Evolutionary conservation across 164 flowering plant species (phyloP).

Genomic region (Stephania yunnanensis): DNA sequence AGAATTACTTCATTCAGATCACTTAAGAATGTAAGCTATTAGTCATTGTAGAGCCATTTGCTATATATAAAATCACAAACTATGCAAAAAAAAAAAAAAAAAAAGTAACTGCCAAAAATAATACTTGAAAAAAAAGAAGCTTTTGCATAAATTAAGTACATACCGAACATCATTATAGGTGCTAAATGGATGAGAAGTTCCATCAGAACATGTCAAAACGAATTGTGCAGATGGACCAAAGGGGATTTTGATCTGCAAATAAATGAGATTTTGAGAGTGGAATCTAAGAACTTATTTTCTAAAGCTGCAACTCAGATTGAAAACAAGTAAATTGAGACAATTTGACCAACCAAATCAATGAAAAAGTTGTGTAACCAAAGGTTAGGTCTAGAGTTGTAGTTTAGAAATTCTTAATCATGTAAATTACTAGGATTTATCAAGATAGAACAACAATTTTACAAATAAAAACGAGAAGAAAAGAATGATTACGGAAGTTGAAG

Average conservation of each 20-base stretch:
- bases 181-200: constrained; percentile 66
- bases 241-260: constrained; percentile 77
- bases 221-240: constrained; percentile 73
- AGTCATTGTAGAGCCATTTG: too few species aligned
- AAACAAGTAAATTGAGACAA: background rate
- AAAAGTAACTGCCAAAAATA: too few species aligned
- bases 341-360: background rate
- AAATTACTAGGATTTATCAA: background rate
- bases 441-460: background rate
- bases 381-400: background rate
- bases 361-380: background rate
- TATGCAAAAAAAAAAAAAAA: too few species aligned
- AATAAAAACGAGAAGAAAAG: background rate
- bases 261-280: background rate
- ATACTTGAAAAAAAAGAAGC: background rate
- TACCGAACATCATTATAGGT: constrained; percentile 65
- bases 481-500: background rate
- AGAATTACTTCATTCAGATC: too few species aligned
- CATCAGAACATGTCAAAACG: constrained; percentile 67
- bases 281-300: background rate
- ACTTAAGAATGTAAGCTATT: too few species aligned
- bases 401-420: background rate
- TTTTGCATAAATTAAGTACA: constrained; percentile 5
- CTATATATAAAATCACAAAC: too few species aligned
- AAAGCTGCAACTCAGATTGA: background rate